A percentile compares a stretch with the other conserved stretches of the same genome.
phyloP scores from a whole-genome alignment of 768 basidiomycete genomes.

The Tulasnella sp. region DNA sequence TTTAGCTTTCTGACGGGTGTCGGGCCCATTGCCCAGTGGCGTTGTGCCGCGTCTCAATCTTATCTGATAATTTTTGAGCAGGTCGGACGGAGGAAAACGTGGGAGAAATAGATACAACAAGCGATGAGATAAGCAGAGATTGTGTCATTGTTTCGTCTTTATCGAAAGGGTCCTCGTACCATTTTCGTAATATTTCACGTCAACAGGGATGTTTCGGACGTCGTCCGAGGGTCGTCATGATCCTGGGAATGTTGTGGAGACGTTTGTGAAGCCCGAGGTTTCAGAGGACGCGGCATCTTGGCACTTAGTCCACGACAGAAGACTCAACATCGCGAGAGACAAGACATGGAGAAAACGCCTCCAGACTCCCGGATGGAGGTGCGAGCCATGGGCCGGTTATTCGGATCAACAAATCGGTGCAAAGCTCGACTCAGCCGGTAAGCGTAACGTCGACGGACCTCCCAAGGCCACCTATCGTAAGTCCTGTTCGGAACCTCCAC shows the following conservation, averaged over 20 bases:
- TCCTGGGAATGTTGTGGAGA: slow-evolving; percentile 7
- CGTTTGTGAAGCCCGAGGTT: background rate
- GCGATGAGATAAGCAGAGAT: background rate
- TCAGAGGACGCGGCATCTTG: background rate
- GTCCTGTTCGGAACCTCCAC: background rate
- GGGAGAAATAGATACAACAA: background rate
- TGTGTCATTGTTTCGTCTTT: background rate
- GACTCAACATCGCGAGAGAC: background rate
- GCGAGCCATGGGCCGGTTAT: background rate
- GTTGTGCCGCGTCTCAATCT: background rate
- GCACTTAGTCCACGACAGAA: background rate
- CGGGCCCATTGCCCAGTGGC: slow-evolving; percentile 14
- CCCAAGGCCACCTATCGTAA: background rate
- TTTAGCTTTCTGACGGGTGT: slow-evolving; percentile 4
- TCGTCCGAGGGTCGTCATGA: background rate
- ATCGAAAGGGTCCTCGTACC: background rate
- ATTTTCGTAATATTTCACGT: background rate
- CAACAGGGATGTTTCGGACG: background rate
- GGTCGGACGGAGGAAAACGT: background rate
- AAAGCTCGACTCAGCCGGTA: too few relatives aligned
- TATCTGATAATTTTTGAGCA: background rate
- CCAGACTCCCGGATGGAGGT: background rate
- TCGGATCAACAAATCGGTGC: too few relatives aligned
- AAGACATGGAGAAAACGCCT: background rate
- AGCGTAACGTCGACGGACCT: background rate